Percentiles rank a stretch among this genome's conserved stretches.
Conservation (phyloP, 2,329 filamentous ascomycete species). For the Colletotrichum destructivum region DNA sequence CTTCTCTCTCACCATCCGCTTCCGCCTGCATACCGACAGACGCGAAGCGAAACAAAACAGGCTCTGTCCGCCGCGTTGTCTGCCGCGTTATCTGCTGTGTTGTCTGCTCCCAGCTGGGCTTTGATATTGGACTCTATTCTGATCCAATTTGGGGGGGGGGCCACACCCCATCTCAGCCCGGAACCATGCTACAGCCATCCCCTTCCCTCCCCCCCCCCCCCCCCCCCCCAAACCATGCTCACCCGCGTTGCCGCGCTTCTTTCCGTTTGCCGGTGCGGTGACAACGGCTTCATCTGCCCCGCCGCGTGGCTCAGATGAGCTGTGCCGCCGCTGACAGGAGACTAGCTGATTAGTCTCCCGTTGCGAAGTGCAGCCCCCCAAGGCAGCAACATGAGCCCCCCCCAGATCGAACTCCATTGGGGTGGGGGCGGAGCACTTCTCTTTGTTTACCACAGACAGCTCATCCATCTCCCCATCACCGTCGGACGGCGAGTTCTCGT, state of each 20-base stretch:
- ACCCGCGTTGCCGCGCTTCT: constrained; percentile 4
- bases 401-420: not conserved
- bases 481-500: not conserved
- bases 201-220: too few species aligned
- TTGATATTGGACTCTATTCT: too few species aligned
- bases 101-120: too few species aligned
- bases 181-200: not conserved
- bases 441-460: not conserved
- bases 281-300: constrained; percentile 7
- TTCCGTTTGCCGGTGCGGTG: not conserved
- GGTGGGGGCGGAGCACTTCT: constrained; percentile 6
- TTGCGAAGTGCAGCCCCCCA: too few species aligned
- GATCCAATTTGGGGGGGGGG: not conserved
- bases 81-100: too few species aligned
- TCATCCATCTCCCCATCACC: not conserved
- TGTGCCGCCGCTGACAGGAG: constrained; percentile 3
- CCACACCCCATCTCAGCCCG: not conserved
- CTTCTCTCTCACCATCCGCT: not conserved
- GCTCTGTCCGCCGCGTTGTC: too few species aligned
- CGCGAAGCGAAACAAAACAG: too few species aligned
- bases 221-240: not conserved
- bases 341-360: too few species aligned
- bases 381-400: too few species aligned
- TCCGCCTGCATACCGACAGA: not conserved
- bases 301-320: constrained; percentile 17